Conservation (phyloP, 2,329 filamentous ascomycete genomes). For the Didymella sp. region DNA sequence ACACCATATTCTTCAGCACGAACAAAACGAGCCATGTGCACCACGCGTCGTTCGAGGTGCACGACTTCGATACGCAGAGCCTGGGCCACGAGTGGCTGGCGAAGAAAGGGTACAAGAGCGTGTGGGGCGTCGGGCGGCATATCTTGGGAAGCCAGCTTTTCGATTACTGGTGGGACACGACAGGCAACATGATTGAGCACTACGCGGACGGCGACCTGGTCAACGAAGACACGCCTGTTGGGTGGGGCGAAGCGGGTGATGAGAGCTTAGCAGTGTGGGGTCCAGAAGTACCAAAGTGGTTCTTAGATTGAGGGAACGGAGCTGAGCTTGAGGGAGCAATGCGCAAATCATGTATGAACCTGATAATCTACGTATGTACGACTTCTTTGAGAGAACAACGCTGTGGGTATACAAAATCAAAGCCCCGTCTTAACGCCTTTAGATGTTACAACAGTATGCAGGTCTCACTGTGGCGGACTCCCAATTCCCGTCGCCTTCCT, state of each 20-base stretch:
- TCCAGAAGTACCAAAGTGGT: constrained; percentile 50
- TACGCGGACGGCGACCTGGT: constrained; percentile 75
- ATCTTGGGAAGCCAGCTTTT: constrained; percentile 75
- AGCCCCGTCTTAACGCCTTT: background rate
- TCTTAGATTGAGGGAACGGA: constrained; percentile 46
- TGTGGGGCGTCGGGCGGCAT: constrained; percentile 76
- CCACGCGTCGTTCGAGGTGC: constrained; percentile 73
- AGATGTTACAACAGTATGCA: background rate
- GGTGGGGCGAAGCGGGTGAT: constrained; percentile 50
- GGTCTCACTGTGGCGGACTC: constrained; percentile 11
- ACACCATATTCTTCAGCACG: constrained; percentile 60
- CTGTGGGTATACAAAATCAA: constrained; percentile 10
- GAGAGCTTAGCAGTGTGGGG: constrained; percentile 54
- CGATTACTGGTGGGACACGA: constrained; percentile 74
- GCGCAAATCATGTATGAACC: background rate
- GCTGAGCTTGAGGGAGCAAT: background rate
- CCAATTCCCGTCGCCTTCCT: constrained; percentile 40
- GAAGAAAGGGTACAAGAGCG: constrained; percentile 67
- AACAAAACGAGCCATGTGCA: constrained; percentile 62
- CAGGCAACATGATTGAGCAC: constrained; percentile 70
- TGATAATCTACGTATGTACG: background rate
- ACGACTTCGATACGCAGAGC: constrained; percentile 72
- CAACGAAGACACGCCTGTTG: constrained; percentile 61
- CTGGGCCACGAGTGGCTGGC: constrained; percentile 74
- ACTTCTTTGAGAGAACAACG: background rate